phyloP scores from a whole-genome alignment of 805 yeast genomes.

The Candida hungchunana region DNA sequence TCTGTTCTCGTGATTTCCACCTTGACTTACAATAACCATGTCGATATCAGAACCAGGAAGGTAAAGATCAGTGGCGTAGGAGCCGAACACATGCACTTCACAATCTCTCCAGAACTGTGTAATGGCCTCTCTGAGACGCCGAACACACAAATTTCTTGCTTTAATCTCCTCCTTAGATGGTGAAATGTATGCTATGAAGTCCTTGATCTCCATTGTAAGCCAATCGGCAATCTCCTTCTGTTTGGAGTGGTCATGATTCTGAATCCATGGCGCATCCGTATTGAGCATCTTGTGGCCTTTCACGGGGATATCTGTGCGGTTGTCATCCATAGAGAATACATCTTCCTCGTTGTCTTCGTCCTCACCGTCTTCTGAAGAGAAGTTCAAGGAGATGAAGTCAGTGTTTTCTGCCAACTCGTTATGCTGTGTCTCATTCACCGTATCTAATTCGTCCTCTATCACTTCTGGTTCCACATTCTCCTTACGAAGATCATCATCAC shows the following conservation, averaged over 20 bases:
- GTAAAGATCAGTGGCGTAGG: constrained; percentile 88
- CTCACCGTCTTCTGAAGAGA: constrained; percentile 28
- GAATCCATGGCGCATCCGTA: constrained; percentile 63
- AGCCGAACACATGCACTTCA: constrained; percentile 84
- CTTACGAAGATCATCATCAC: constrained; percentile 6
- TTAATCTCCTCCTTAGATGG: constrained; percentile 74
- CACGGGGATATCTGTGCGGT: constrained; percentile 16
- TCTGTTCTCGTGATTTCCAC: constrained; percentile 55
- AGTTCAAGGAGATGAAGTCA: constrained; percentile 39
- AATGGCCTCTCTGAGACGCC: constrained; percentile 49
- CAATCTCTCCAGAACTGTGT: constrained; percentile 70
- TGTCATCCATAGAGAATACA: constrained; percentile 27
- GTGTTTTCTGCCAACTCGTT: constrained; percentile 34
- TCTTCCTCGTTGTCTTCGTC: constrained; percentile 23
- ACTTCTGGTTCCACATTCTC: neutral
- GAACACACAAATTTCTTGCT: constrained; percentile 61
- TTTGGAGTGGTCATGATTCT: constrained; percentile 69
- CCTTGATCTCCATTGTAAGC: constrained; percentile 81
- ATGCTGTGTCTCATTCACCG: neutral
- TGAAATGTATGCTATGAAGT: constrained; percentile 79
- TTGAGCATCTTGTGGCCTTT: constrained; percentile 17
- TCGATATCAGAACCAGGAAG: constrained; percentile 96
- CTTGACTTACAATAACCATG: constrained; percentile 72
- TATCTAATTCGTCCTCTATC: neutral
- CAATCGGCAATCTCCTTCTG: constrained; percentile 80